These are phyloP conservation scores for Pythium brassicae DNA, from an alignment of 352 stramenopile species.

Conservation along the genomic window DNA sequence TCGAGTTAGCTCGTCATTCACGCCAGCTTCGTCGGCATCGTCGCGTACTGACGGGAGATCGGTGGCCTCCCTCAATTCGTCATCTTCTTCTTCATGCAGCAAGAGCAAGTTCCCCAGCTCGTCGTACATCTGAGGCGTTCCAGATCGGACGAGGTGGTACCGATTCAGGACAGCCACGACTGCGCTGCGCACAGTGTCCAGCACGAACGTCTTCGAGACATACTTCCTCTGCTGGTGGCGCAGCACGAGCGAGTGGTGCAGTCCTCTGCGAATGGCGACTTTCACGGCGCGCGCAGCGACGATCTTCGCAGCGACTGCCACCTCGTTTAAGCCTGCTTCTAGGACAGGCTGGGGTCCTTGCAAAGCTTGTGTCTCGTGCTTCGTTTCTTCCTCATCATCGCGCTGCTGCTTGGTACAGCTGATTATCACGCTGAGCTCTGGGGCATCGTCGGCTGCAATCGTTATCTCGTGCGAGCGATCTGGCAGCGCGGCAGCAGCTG, in stretches of 20 bases:
- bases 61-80: not conserved
- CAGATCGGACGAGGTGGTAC: not conserved
- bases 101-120: not conserved
- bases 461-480: too few species aligned
- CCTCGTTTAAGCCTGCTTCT: not conserved
- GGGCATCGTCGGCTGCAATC: too few species aligned
- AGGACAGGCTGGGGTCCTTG: not conserved
- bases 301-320: not conserved
- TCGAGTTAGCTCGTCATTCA: too few species aligned
- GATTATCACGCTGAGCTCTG: too few species aligned
- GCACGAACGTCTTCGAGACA: constrained; percentile 9
- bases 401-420: too few species aligned
- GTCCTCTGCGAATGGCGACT: constrained; percentile 1
- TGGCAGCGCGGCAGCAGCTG: too few species aligned
- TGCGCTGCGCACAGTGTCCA: not conserved
- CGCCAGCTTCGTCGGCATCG: too few species aligned
- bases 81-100: not conserved
- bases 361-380: not conserved
- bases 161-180: not conserved
- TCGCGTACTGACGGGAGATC: too few species aligned
- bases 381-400: not conserved
- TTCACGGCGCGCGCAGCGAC: constrained; percentile 7
- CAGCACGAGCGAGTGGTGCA: constrained; percentile 13
- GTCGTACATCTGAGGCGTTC: not conserved
- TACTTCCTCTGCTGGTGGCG: constrained; percentile 9